These are phyloP conservation scores for Isoetes taiwanensis DNA, from an alignment of 75 land plant species.

Conservation along the genomic window DNA sequence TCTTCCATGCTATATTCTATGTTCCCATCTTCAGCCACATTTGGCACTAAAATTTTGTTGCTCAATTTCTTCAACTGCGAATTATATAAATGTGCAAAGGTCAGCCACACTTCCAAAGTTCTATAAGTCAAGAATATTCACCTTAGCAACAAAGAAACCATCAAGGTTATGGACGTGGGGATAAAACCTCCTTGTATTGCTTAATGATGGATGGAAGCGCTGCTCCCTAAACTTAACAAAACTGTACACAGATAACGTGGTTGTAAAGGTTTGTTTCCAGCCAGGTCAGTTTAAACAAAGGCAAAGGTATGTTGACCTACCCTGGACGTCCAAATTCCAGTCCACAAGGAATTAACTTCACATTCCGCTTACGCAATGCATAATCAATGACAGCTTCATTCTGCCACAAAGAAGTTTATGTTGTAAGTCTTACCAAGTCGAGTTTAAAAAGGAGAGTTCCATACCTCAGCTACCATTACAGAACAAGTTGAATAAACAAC, in stretches of 20 bases:
- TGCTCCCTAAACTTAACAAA: slow-evolving; percentile 58
- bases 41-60: slow-evolving; percentile 23
- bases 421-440: no score
- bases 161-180: slow-evolving; percentile 96
- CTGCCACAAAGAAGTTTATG: no score
- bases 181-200: slow-evolving; percentile 75
- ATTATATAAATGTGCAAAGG: no score
- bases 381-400: slow-evolving; percentile 96
- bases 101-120: not conserved
- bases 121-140: slow-evolving; percentile 6
- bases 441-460: slow-evolving; percentile 8
- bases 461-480: slow-evolving; percentile 77
- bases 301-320: slow-evolving; percentile 19
- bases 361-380: slow-evolving; percentile 79
- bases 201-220: slow-evolving; percentile 63
- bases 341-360: slow-evolving; percentile 74
- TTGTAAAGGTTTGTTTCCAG: no score
- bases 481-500: slow-evolving; percentile 95
- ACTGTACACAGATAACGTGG: no score
- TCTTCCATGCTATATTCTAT: no score
- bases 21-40: no score
- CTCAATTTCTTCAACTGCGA: slow-evolving; percentile 82
- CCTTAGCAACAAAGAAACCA: slow-evolving; percentile 99
- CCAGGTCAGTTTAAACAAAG: not conserved
- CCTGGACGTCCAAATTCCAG: slow-evolving; percentile 86